Evolutionary conservation across 2,329 filamentous ascomycete species (phyloP).

Genomic region (Pseudogymnoascus sp.): DNA sequence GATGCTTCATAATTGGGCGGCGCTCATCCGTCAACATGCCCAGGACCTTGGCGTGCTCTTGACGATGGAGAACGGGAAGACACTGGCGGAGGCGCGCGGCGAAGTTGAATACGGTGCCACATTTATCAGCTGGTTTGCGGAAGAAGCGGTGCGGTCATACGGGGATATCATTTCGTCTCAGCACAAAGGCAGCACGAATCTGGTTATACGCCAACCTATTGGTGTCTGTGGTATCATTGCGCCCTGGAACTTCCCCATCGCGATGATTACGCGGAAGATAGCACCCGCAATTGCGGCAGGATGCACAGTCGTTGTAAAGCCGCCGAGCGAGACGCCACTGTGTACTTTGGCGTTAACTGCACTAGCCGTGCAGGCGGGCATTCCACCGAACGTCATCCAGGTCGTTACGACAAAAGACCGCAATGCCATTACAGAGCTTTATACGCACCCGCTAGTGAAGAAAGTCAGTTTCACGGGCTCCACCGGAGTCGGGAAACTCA

Average conservation of each 20-base stretch:
- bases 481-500: constrained; percentile 56
- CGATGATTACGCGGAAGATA: constrained; percentile 62
- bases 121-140: constrained; percentile 51
- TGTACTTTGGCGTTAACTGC: constrained; percentile 49
- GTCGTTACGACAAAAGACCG: constrained; percentile 48
- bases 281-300: constrained; percentile 64
- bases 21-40: constrained; percentile 54
- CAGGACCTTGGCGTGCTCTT: constrained; percentile 59
- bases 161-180: constrained; percentile 46
- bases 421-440: constrained; percentile 35
- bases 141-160: constrained; percentile 54
- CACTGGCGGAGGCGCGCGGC: constrained; percentile 44
- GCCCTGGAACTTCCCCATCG: constrained; percentile 68
- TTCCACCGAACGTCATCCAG: constrained; percentile 54
- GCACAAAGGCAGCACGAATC: constrained; percentile 55
- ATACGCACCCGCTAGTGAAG: constrained; percentile 48
- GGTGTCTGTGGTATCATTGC: constrained; percentile 61
- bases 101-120: constrained; percentile 49
- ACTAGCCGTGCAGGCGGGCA: constrained; percentile 44
- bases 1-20: constrained; percentile 48
- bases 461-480: not conserved
- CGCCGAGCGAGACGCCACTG: constrained; percentile 61
- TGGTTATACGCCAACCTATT: constrained; percentile 70
- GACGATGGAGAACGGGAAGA: constrained; percentile 53
- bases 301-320: constrained; percentile 69